phyloP scores from a whole-genome alignment of 441 rosid genomes.

The Populus trichocarpa region DNA sequence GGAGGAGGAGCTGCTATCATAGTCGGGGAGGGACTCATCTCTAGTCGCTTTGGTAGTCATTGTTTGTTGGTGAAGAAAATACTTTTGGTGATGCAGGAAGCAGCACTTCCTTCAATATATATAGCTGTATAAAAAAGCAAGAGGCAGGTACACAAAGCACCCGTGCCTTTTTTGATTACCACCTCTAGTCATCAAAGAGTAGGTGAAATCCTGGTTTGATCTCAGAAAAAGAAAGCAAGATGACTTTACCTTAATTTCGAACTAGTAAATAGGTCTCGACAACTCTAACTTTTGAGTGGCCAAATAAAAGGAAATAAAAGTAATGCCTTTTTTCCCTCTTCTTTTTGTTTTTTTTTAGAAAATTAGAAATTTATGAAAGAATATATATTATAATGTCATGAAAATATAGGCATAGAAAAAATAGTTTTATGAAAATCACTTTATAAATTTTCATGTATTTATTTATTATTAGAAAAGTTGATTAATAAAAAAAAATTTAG shows the following conservation, averaged over 20 bases:
- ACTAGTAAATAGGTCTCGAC: not conserved
- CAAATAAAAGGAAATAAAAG: not conserved
- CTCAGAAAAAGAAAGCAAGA: not conserved
- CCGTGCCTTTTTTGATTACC: not conserved
- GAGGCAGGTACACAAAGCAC: not conserved
- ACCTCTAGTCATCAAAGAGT: not conserved
- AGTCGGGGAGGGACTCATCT: constrained; percentile 57
- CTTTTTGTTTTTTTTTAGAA: not conserved
- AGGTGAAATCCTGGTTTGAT: not conserved
- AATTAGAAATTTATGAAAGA: no score
- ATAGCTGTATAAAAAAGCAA: not conserved
- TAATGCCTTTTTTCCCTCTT: not conserved
- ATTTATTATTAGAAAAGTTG: no score
- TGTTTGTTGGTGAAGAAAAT: constrained; percentile 15
- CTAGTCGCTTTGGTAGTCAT: constrained; percentile 43
- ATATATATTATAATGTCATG: no score
- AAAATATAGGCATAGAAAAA: no score
- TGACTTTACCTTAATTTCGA: not conserved
- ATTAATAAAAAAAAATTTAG: no score
- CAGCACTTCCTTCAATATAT: not conserved
- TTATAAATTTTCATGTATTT: no score
- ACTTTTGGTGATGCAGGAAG: not conserved
- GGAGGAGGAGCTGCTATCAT: constrained; percentile 69
- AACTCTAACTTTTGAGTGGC: not conserved
- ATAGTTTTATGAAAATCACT: no score